Percentiles rank a stretch among this genome's conserved stretches.
Evolutionary conservation across 345 rosid species (phyloP).

Genomic region (Lagerstroemia speciosa): DNA sequence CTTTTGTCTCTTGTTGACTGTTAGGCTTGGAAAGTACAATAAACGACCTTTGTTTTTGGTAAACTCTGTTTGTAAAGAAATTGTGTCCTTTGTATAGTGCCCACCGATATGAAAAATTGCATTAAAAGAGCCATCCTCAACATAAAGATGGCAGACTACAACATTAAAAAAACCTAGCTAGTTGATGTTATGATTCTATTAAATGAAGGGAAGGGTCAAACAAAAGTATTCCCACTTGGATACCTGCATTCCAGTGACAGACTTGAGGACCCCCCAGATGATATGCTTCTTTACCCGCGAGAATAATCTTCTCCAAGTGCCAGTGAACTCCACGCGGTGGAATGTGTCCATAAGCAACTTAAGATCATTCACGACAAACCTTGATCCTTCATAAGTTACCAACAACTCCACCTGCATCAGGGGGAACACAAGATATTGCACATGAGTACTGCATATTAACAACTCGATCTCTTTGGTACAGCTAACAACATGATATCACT

Average conservation of each 20-base stretch:
- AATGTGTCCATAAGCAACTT: slow-evolving; percentile 95
- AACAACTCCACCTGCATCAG: slow-evolving; percentile 65
- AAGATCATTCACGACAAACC: slow-evolving; percentile 92
- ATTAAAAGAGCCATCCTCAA: too few species aligned
- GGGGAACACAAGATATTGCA: neutral
- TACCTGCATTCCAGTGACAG: slow-evolving; percentile 99
- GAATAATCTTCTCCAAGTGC: slow-evolving; percentile 98
- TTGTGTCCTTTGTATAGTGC: too few species aligned
- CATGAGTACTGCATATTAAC: neutral
- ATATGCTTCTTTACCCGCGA: slow-evolving; percentile 97
- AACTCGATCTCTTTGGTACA: neutral
- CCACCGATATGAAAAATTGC: too few species aligned
- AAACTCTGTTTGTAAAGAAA: too few species aligned
- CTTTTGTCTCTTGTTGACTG: too few species aligned
- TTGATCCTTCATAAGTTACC: slow-evolving; percentile 86
- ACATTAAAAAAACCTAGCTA: too few species aligned
- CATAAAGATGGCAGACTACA: too few species aligned
- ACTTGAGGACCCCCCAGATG: slow-evolving; percentile 95
- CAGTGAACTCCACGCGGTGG: slow-evolving; percentile 76
- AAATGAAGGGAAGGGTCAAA: too few species aligned
- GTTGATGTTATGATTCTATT: too few species aligned
- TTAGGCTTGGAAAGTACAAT: too few species aligned
- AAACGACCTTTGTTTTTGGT: too few species aligned
- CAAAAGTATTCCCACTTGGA: too few species aligned
- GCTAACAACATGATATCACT: neutral